Conservation (phyloP, 176 grass and related monocot genomes). For the Raddia distichophylla region DNA sequence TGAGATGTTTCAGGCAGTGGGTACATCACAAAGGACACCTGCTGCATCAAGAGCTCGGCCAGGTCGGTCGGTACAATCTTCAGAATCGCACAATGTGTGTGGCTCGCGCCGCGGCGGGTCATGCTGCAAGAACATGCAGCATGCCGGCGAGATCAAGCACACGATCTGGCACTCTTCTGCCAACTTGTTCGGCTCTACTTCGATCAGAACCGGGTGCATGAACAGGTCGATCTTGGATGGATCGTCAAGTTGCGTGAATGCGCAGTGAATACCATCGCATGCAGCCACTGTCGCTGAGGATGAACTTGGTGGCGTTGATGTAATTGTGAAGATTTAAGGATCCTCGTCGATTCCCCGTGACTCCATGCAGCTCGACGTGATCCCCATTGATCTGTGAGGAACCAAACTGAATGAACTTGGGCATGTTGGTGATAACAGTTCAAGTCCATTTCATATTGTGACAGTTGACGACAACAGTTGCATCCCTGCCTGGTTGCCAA, state of each 20-base stretch:
- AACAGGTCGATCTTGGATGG: background rate
- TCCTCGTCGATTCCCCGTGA: too few species aligned
- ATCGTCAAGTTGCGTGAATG: background rate
- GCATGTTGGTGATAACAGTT: too few species aligned
- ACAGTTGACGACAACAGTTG: too few species aligned
- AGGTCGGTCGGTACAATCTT: background rate
- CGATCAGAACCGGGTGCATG: background rate
- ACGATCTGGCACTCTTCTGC: constrained; percentile 21
- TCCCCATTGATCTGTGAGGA: too few species aligned
- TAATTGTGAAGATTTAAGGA: background rate
- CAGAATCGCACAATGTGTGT: constrained; percentile 14
- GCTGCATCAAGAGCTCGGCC: background rate
- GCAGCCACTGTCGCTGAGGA: background rate
- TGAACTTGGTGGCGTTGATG: background rate
- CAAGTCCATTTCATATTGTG: too few species aligned
- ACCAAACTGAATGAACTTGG: too few species aligned
- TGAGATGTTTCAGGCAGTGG: background rate
- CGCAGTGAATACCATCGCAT: background rate
- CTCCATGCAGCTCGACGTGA: too few species aligned
- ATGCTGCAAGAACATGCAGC: constrained; percentile 26
- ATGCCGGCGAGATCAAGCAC: constrained; percentile 23
- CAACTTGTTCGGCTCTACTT: constrained; percentile 8
- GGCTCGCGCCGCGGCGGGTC: background rate
- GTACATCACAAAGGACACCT: constrained; percentile 10
- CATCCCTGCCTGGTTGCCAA: too few species aligned